These are phyloP conservation scores for Sedum album DNA, from an alignment of 164 flowering plant genomes.

Conservation along the genomic window DNA sequence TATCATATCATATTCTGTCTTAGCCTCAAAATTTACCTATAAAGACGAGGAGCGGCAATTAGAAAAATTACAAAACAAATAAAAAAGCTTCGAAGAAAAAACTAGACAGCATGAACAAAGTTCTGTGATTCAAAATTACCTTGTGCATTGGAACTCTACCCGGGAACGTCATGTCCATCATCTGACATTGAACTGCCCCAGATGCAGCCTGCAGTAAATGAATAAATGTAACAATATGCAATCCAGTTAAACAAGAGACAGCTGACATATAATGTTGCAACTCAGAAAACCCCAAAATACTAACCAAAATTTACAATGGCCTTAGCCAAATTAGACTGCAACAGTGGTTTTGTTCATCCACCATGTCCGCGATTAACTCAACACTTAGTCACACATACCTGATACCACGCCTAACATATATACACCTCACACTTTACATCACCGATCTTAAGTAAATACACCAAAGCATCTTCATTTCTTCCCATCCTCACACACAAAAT, in stretches of 20 bases:
- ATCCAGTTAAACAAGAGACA: too few relatives aligned
- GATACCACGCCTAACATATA: too few relatives aligned
- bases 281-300: not conserved
- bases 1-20: conserved; percentile 95
- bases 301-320: not conserved
- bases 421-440: too few relatives aligned
- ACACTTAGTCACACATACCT: too few relatives aligned
- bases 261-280: not conserved
- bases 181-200: conserved; percentile 91
- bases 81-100: not conserved
- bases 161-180: conserved; percentile 84
- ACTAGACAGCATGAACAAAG: too few relatives aligned
- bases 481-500: too few relatives aligned
- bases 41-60: not conserved
- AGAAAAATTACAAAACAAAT: not conserved
- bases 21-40: conserved; percentile 71
- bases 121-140: conserved; percentile 30
- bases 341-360: too few relatives aligned
- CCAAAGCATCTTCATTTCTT: too few relatives aligned
- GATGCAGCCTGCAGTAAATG: conserved; percentile 49
- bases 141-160: conserved; percentile 97
- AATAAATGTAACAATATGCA: too few relatives aligned
- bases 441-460: too few relatives aligned
- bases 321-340: too few relatives aligned
- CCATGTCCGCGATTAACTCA: too few relatives aligned